Evolutionary conservation across 768 basidiomycete genomes (phyloP), one percentile per base, ranked within the genome.

Genomic region (Galerina marginata): DNA sequence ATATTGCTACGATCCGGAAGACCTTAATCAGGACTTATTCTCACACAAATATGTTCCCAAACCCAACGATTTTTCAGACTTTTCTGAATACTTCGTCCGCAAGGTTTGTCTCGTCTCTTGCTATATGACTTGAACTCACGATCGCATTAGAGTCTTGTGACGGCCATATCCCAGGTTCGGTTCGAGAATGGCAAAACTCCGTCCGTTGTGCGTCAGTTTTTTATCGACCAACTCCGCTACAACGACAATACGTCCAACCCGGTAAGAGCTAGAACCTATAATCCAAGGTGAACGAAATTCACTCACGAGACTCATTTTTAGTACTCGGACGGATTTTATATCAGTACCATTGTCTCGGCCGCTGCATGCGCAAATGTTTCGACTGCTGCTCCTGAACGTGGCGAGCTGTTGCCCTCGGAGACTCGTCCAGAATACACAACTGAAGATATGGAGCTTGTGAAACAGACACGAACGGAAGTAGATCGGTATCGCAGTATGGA

Each of bases 401-500:
- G 90, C 37, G 92, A 93, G 71, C 79, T 95, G 36, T 75, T 88
- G 39, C 85, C 88, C 12, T 83, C 86, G 15, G 90, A 93, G 71
- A 79, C 85, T 20, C 84, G 82, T 49, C 83, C 79, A 16, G 86
- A 91, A 58, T 85, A 89, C 62, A 91, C 81, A 64, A 77, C 78
- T 23, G 89, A 93, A 70, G 91, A 92, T 65, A 78, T 77, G 26
- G 83, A 85, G 39, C 79, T 96, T 10, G 72, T 96, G 50, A 87
- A 88, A 66, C 86, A 90, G 65, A 91, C 90, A 2, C 72, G 90
- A 46, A 82, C 87, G 16, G 94, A 96, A 71, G 86, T 98, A 36
- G 92, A 95, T 68, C 85, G 96, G 45, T 96, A 96, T 76, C 88
- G 94, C 58, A 93, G 88, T 68, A 94, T 97, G 89, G 97, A 99